Evolutionary conservation across 768 basidiomycete genomes (phyloP), one percentile per base, ranked within the genome.

Genomic region (Suillus discolor): DNA sequence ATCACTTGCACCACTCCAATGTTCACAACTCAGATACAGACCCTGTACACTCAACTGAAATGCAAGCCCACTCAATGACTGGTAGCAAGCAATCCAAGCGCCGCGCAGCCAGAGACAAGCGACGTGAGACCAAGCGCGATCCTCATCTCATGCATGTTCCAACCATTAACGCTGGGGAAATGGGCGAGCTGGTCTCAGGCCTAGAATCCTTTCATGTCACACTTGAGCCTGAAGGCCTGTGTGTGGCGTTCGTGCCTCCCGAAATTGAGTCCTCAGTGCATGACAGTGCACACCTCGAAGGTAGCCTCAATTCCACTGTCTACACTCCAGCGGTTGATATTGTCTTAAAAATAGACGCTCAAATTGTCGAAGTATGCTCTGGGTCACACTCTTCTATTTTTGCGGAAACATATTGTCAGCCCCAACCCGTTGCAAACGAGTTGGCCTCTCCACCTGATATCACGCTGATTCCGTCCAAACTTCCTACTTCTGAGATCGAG

Each of bases 51-150:
- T 25, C 39, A 47, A 8, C 34, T n/a, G 62, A 23, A 5, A 61
- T 41, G 4, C 38, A 39, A 51, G 54, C 36, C 62, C 38, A 51
- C 36, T 62, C 63, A 68, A 59, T 64, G 36, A 45, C 62, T 18
- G 65, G 70, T 16, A 41, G 66, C 44, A 69, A 66, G 62, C 72
- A 69, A 61, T 62, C 72, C 39, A 77, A 84, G 73, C 80, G 84
- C 18, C 80, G 83, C 20, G 76, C 81, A 59, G 80, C 77, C 36
- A 81, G 86, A 44, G 87, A 89, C 68, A 81, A 80, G 64, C 81
- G 80, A 63, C 77, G 84, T 25, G 87, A 87, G 62, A 81, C 84
- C 66, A 84, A 83, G 67, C 63, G 64, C 4, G 61, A 68, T 51
- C 66, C 67, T 4, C 61, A 74, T 31, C 51, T 71, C 13, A 71